Percentiles rank a stretch among this genome's conserved stretches.
Evolutionary conservation across 176 grass and related monocot genomes (phyloP).

Genomic region (Hsuehochloa calcarea): DNA sequence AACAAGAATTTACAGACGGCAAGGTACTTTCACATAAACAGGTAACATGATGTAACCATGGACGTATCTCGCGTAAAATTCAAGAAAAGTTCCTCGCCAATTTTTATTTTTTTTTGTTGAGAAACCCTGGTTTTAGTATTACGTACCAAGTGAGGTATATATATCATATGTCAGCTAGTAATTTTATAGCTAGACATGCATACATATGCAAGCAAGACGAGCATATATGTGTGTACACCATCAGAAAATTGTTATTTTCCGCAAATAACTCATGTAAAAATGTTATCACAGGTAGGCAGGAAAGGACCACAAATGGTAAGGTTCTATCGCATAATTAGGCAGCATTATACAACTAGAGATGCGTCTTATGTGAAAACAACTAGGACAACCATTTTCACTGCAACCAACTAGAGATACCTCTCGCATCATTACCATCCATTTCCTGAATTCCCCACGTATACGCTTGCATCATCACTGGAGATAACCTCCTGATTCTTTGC

Average conservation of each 20-base stretch:
- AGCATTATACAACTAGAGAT: neutral
- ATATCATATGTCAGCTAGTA: neutral
- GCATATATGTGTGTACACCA: neutral
- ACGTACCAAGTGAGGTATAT: neutral
- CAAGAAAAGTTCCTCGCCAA: neutral
- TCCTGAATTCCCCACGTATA: neutral
- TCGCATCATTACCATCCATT: neutral
- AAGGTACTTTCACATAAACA: neutral
- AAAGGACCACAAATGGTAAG: too few relatives aligned
- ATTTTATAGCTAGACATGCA: neutral
- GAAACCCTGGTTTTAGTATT: neutral
- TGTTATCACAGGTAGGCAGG: neutral
- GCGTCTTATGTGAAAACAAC: neutral
- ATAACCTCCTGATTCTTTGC: neutral
- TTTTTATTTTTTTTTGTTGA: too few relatives aligned
- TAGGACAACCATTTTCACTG: neutral
- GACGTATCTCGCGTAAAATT: neutral
- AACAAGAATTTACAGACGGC: neutral
- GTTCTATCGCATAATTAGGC: neutral
- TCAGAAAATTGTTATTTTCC: neutral
- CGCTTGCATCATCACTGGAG: constrained; percentile 23
- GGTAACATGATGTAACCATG: neutral
- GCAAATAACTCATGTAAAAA: neutral
- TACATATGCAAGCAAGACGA: neutral
- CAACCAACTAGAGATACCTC: too few relatives aligned